Evolutionary conservation across 1,284 basidiomycete species (phyloP), one percentile per base, ranked within the genome.

Genomic region (Moesziomyces antarcticus): DNA sequence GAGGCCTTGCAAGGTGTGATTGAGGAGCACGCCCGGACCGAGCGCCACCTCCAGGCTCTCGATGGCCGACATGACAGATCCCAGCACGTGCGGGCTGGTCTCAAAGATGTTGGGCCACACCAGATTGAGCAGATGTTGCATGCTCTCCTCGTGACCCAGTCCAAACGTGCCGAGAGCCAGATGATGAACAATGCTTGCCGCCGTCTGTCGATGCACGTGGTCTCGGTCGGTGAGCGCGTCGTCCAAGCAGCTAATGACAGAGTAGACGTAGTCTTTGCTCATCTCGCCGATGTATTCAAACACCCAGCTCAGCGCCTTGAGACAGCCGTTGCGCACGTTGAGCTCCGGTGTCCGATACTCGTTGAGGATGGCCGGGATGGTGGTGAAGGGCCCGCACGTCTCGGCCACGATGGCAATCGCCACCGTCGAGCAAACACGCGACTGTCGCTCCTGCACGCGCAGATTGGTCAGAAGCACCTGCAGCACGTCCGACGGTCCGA

Each of bases 251-350:
- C 94, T 95, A 56, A 98, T 92, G 20, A 98, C 94, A 1, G 93
- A 96, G 86, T 98, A 94, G 81, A 92, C 92, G 84, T 99, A 99
- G 87, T 97, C 97, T 75, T 97, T 96, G 27, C 94, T 95, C 87
- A 98, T 96, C 43, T 97, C 97, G n/a, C 97, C 97, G 79, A 99
- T 96, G 82, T 99, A 99, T 87, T 99, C 97, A 83, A 99, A 99
- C 64, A 99, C 92, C 88, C 97, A 99, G 5, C 95, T 94, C 27
- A 99, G 88, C 0, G 97, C 95, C 85, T 99, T 99, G 70, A 99
- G 88, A 89, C 96, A 99, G 68, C 97, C 97, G n/a, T 96, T 99
- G 56, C 97, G 92, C 46, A 99, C 97, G 85, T 99, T 99, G 68
- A 99, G 88, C 84, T 99, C 97, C 1, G 86, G 86, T 2, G 96